Percentiles rank a stretch among this genome's conserved stretches.
phyloP scores from a whole-genome alignment of 495 filamentous ascomycete species.

The Opeltia flavorubescens region DNA sequence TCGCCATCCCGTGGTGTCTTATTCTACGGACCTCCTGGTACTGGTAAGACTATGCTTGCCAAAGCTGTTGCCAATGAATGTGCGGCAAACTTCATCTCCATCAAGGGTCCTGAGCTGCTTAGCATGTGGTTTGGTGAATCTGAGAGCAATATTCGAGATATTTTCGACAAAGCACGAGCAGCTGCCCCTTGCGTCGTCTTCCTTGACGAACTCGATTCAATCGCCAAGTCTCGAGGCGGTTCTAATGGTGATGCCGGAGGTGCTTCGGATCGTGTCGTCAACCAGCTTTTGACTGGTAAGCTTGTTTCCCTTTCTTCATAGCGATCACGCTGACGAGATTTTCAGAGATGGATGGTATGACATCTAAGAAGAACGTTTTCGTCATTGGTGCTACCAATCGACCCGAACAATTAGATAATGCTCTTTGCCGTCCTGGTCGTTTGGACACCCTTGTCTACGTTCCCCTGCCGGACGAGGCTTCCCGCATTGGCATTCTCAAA shows the following conservation, averaged over 20 bases:
- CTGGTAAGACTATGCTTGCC: constrained; percentile 98
- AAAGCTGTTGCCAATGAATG: constrained; percentile 99
- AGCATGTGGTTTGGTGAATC: constrained; percentile 99
- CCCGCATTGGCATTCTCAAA: constrained; percentile 76
- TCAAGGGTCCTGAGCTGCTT: constrained; percentile 94
- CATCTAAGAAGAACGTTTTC: constrained; percentile 99
- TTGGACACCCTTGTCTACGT: constrained; percentile 97
- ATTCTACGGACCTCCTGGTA: constrained; percentile 97
- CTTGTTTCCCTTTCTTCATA: constrained; percentile 14
- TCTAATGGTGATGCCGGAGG: constrained; percentile 93
- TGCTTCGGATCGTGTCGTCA: constrained; percentile 98
- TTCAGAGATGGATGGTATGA: constrained; percentile 97
- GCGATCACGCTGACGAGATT: no score
- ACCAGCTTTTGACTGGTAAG: constrained; percentile 95
- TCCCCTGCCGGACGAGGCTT: constrained; percentile 80
- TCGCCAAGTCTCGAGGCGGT: constrained; percentile 97
- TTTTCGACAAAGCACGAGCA: constrained; percentile 98
- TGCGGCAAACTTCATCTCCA: constrained; percentile 96
- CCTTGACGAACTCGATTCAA: constrained; percentile 96
- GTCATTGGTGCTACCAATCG: constrained; percentile 98
- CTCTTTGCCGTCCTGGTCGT: constrained; percentile 94
- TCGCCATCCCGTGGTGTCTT: constrained; percentile 96
- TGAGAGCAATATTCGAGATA: constrained; percentile 98
- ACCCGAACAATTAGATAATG: constrained; percentile 95
- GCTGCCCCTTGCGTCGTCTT: constrained; percentile 98